Evolutionary conservation across 768 basidiomycete genomes (phyloP).

Genomic region (Podaxis pistillaris): DNA sequence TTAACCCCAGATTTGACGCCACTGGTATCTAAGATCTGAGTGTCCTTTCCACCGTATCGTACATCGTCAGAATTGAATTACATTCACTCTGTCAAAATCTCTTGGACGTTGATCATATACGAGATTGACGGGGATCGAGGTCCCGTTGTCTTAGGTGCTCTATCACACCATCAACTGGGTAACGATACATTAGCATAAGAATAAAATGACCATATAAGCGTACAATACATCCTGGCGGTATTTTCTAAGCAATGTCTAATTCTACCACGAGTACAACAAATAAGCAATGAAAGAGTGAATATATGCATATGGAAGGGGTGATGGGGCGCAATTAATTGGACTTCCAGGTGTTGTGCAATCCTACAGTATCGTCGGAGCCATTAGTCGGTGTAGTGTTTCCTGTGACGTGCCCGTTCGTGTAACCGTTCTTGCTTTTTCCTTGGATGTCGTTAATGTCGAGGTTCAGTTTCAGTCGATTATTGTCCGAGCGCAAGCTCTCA

Average conservation of each 20-base stretch:
- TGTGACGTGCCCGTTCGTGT: constrained; percentile 21
- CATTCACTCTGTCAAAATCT: constrained; percentile 55
- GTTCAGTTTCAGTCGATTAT: constrained; percentile 57
- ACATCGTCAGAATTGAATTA: constrained; percentile 70
- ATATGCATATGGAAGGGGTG: neutral
- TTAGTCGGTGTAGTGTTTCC: constrained; percentile 38
- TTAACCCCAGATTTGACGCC: constrained; percentile 76
- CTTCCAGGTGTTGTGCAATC: constrained; percentile 66
- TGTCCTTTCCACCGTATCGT: constrained; percentile 84
- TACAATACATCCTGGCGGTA: neutral
- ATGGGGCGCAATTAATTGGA: neutral
- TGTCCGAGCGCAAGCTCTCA: constrained; percentile 80
- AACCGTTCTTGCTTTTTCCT: constrained; percentile 28
- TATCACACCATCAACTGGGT: neutral
- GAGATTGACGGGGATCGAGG: too few species aligned
- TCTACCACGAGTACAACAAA: neutral
- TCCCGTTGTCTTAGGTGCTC: too few species aligned
- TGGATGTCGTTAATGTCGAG: constrained; percentile 33
- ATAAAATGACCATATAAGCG: constrained; percentile 11
- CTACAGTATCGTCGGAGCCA: constrained; percentile 74
- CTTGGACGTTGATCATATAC: constrained; percentile 8
- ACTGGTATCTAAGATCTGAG: constrained; percentile 80
- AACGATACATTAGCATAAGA: constrained; percentile 2
- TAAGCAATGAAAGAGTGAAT: neutral
- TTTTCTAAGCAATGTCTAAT: constrained; percentile 1